Evolutionary conservation across 495 filamentous ascomycete genomes (phyloP).

Genomic region (Sporormia fimetaria): DNA sequence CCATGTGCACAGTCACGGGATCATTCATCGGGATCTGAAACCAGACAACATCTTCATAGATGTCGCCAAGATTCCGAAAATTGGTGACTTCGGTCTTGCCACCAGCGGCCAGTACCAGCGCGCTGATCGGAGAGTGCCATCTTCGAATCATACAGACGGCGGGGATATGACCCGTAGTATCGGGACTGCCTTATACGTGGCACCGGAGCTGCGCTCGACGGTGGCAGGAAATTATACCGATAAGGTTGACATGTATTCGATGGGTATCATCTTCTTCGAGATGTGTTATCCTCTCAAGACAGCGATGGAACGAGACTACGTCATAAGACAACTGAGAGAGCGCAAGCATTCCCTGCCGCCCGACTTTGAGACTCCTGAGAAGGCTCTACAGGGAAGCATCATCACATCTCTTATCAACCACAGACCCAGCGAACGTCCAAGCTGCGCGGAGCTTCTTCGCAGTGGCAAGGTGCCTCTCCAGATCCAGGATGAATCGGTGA

Average conservation of each 20-base stretch:
- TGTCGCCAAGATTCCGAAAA: constrained; percentile 73
- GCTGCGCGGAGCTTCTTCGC: constrained; percentile 71
- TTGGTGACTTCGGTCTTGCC: constrained; percentile 92
- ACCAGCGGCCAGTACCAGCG: constrained; percentile 66
- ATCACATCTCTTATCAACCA: constrained; percentile 72
- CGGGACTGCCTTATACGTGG: constrained; percentile 91
- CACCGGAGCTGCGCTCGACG: constrained; percentile 71
- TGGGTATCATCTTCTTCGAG: constrained; percentile 96
- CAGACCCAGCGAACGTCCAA: constrained; percentile 67
- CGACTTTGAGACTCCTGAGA: constrained; percentile 66
- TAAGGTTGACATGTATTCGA: constrained; percentile 97
- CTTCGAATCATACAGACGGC: constrained; percentile 34
- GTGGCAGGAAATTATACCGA: constrained; percentile 69
- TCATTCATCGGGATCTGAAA: constrained; percentile 95
- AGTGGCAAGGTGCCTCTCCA: constrained; percentile 81
- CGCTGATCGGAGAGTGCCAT: constrained; percentile 37
- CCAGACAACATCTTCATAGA: constrained; percentile 98
- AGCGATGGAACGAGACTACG: constrained; percentile 78
- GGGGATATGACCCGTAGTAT: constrained; percentile 71
- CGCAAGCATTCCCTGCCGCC: constrained; percentile 55
- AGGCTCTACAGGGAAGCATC: constrained; percentile 60
- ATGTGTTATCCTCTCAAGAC: constrained; percentile 79
- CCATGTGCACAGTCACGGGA: constrained; percentile 82
- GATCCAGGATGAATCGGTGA: constrained; percentile 83
- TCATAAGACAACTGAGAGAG: constrained; percentile 58